Evolutionary conservation across 2,329 filamentous ascomycete species (phyloP).

Genomic region (Apiospora koreana): DNA sequence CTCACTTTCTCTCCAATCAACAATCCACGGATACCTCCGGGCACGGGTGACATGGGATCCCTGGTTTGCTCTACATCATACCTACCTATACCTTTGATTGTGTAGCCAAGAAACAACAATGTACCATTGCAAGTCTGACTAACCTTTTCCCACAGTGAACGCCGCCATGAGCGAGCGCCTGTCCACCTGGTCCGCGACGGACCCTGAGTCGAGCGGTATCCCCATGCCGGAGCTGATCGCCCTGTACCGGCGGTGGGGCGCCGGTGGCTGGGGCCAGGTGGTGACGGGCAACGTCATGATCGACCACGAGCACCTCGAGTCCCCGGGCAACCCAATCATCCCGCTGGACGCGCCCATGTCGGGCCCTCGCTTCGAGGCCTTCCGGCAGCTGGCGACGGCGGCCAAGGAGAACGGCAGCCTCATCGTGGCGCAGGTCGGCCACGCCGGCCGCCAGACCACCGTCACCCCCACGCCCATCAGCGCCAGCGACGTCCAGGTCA

Average conservation of each 20-base stretch:
- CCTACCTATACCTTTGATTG: neutral
- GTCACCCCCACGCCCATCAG: constrained; percentile 39
- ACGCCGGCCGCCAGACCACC: constrained; percentile 59
- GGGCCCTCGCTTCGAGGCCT: constrained; percentile 60
- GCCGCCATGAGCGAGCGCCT: constrained; percentile 67
- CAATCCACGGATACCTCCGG: neutral
- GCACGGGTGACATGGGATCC: neutral
- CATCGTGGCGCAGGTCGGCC: constrained; percentile 61
- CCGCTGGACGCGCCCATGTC: constrained; percentile 49
- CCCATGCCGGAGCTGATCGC: constrained; percentile 45
- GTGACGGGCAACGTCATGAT: constrained; percentile 67
- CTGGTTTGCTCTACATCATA: neutral
- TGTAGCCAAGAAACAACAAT: neutral
- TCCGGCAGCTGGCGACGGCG: constrained; percentile 54
- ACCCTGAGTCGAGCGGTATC: constrained; percentile 49
- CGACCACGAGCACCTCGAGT: constrained; percentile 59
- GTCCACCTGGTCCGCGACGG: constrained; percentile 58
- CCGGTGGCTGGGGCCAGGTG: constrained; percentile 56
- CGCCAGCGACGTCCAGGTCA: constrained; percentile 38
- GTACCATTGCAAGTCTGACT: too few relatives aligned
- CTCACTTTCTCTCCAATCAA: neutral
- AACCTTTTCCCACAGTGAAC: constrained; percentile 45
- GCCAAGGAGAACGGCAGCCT: constrained; percentile 61
- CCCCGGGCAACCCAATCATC: constrained; percentile 59
- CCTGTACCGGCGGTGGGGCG: constrained; percentile 63